Evolutionary conservation across 805 yeast species (phyloP).

Genomic region (Sugiyamaella boreocaroliniensis): DNA sequence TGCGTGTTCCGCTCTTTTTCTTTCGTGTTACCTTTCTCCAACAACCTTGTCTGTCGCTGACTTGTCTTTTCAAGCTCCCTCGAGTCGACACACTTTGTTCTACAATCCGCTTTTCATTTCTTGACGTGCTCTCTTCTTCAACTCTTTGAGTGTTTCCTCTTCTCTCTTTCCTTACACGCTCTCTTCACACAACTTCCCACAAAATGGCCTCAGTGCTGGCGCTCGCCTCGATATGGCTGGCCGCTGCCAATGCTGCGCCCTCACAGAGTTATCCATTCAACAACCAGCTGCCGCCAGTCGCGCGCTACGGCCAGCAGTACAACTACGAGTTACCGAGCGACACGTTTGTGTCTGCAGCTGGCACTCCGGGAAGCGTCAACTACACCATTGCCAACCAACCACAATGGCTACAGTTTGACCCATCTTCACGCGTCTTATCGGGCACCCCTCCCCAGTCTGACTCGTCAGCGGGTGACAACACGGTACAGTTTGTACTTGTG

Average conservation of each 20-base stretch:
- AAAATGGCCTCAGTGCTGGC: neutral
- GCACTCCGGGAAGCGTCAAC: conserved; percentile 31
- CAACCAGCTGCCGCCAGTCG: conserved; percentile 84
- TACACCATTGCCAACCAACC: conserved; percentile 62
- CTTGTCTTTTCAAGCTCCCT: neutral
- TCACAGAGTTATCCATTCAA: conserved; percentile 67
- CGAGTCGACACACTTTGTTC: too few species aligned
- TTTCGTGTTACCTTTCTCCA: neutral
- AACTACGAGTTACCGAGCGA: conserved; percentile 60
- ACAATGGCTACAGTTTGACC: conserved; percentile 70
- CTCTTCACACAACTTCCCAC: too few species aligned
- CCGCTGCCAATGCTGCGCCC: conserved; percentile 38
- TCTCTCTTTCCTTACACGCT: too few species aligned
- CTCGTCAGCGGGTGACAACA: conserved; percentile 36
- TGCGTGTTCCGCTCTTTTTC: neutral
- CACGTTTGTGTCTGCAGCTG: conserved; percentile 47
- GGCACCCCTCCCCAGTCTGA: conserved; percentile 52
- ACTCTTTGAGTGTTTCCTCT: too few species aligned
- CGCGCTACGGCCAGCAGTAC: conserved; percentile 58
- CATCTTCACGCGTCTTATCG: conserved; percentile 47
- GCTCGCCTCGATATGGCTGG: conserved; percentile 1
- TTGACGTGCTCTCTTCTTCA: too few species aligned
- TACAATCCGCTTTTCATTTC: neutral
- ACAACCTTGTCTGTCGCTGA: neutral
- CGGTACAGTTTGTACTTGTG: conserved; percentile 44